A percentile compares a stretch with the other conserved stretches of the same genome.
Evolutionary conservation across 2,329 filamentous ascomycete genomes (phyloP).

Genomic region (Neofusicoccum ribis): DNA sequence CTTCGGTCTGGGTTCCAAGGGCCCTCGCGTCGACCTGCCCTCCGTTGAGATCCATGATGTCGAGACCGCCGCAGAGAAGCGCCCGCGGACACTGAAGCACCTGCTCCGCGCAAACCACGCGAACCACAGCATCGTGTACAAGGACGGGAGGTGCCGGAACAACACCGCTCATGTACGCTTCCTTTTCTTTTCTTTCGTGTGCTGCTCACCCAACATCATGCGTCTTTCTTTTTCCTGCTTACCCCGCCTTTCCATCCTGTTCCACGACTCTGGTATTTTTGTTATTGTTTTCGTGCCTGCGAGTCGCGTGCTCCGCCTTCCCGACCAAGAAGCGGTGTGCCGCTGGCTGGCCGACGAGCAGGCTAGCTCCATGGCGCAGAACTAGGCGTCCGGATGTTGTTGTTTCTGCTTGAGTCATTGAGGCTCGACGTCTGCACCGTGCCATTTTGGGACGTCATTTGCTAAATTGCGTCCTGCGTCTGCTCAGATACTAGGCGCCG

Average conservation of each 20-base stretch:
- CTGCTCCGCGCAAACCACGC: constrained; percentile 88
- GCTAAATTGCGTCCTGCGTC: not conserved
- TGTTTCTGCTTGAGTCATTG: constrained; percentile 4
- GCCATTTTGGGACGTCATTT: constrained; percentile 21
- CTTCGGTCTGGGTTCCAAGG: constrained; percentile 13
- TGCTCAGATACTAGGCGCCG: constrained; percentile 69
- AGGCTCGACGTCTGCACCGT: not conserved
- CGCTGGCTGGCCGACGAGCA: not conserved
- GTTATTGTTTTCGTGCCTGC: not conserved
- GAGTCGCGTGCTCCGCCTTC: not conserved
- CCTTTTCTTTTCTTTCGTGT: not conserved
- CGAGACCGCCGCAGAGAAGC: constrained; percentile 76
- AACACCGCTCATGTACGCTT: constrained; percentile 69
- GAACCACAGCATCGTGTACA: constrained; percentile 81
- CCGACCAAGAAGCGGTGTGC: not conserved
- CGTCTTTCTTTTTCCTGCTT: not conserved
- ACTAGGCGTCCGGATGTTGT: not conserved
- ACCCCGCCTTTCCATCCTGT: not conserved
- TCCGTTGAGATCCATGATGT: constrained; percentile 74
- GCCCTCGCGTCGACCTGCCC: constrained; percentile 52
- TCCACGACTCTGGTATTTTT: not conserved
- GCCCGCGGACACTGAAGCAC: constrained; percentile 82
- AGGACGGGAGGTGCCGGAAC: constrained; percentile 75
- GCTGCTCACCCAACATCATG: constrained; percentile 5
- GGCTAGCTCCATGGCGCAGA: not conserved